phyloP scores from a whole-genome alignment of 352 stramenopile genomes.

The Globisporangium heterothallicum region DNA sequence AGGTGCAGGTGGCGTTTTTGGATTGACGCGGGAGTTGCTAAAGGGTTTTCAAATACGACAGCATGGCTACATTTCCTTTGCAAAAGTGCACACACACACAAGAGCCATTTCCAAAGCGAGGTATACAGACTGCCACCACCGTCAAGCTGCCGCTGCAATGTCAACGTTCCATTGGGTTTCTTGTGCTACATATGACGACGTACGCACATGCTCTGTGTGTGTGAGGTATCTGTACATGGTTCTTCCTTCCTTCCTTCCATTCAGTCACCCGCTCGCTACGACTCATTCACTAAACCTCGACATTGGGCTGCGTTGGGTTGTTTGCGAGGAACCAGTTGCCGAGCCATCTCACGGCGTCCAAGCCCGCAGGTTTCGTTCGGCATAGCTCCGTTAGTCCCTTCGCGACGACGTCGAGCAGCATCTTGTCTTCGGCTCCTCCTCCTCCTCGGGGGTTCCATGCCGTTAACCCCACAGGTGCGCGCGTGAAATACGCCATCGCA shows the following conservation, averaged over 20 bases:
- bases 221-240: too few species aligned
- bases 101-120: too few species aligned
- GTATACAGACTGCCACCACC: too few species aligned
- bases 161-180: too few species aligned
- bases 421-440: conserved; percentile 25
- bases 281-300: conserved; percentile 30
- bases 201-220: too few species aligned
- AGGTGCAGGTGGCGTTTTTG: too few species aligned
- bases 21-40: too few species aligned
- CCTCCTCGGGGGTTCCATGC: conserved; percentile 29
- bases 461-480: conserved; percentile 39
- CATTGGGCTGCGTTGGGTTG: conserved; percentile 81
- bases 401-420: conserved; percentile 63
- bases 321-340: conserved; percentile 79
- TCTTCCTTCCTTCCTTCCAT: background rate
- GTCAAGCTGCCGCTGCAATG: too few species aligned
- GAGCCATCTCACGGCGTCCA: conserved; percentile 81
- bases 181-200: too few species aligned
- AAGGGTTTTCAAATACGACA: too few species aligned
- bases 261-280: background rate
- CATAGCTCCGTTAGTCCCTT: conserved; percentile 78
- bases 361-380: conserved; percentile 61
- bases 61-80: too few species aligned
- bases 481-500: conserved; percentile 59
- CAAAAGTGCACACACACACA: too few species aligned